A percentile compares a stretch with the other conserved stretches of the same genome.
Conservation (phyloP, 2,329 filamentous ascomycete species). For the Hypoxylon rubiginosum region DNA sequence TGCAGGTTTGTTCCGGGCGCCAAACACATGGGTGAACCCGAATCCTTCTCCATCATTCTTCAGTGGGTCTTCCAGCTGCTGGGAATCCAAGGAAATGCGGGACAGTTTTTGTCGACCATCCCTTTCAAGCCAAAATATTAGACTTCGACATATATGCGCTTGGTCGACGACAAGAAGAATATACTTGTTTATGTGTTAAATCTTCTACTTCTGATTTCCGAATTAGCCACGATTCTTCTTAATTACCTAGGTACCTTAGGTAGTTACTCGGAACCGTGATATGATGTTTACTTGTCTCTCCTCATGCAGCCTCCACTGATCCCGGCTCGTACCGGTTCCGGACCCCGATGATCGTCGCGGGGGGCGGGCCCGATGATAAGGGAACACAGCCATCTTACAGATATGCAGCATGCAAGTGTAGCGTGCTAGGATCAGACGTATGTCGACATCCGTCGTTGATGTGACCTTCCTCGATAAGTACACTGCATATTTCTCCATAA, state of each 20-base stretch:
- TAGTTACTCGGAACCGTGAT: not conserved
- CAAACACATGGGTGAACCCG: slow-evolving; percentile 56
- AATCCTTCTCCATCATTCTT: slow-evolving; percentile 51
- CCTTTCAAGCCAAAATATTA: slow-evolving; percentile 47
- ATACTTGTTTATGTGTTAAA: not conserved
- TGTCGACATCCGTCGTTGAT: slow-evolving; percentile 22
- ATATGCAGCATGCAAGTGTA: slow-evolving; percentile 8
- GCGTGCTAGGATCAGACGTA: slow-evolving; percentile 10
- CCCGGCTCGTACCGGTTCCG: not conserved
- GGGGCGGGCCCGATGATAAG: slow-evolving; percentile 19
- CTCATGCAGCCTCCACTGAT: not conserved
- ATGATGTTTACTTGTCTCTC: not conserved
- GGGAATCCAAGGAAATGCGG: slow-evolving; percentile 47
- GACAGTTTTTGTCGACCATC: slow-evolving; percentile 46
- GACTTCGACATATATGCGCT: slow-evolving; percentile 1
- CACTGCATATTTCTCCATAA: not conserved
- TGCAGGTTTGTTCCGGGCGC: slow-evolving; percentile 48
- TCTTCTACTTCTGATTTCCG: not conserved
- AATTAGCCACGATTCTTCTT: too few relatives aligned
- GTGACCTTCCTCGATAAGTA: slow-evolving; percentile 26
- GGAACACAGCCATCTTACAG: slow-evolving; percentile 3
- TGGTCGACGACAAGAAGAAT: not conserved
- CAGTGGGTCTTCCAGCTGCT: slow-evolving; percentile 53
- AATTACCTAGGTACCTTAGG: too few relatives aligned
- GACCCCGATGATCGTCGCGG: slow-evolving; percentile 20